Conservation (phyloP, 495 filamentous ascomycete genomes). For the Aspergillus bridgeri region DNA sequence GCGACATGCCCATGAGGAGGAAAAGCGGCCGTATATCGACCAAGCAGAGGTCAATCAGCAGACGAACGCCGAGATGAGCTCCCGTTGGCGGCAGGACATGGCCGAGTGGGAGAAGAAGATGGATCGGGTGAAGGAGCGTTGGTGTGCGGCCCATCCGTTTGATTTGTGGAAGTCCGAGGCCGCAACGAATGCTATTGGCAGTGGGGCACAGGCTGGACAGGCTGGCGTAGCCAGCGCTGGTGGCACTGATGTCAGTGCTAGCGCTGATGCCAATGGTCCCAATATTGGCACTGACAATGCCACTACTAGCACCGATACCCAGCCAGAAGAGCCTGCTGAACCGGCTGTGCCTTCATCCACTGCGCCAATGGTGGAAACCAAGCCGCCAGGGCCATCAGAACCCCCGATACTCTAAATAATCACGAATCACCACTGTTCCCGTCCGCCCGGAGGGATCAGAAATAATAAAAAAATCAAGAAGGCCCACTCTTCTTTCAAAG, state of each 20-base stretch:
- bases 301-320: background rate
- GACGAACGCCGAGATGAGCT: slow-evolving; percentile 53
- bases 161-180: slow-evolving; percentile 24
- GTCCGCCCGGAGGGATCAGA: no score
- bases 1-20: slow-evolving; percentile 66
- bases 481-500: no score
- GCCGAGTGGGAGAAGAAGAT: slow-evolving; percentile 70
- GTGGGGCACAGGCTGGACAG: background rate
- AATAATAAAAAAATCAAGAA: no score
- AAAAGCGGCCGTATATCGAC: slow-evolving; percentile 71
- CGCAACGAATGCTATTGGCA: background rate
- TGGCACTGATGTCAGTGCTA: background rate
- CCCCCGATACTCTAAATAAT: no score
- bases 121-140: slow-evolving; percentile 55
- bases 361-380: background rate
- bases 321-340: background rate
- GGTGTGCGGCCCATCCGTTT: slow-evolving; percentile 58
- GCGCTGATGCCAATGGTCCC: background rate
- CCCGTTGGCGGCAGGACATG: slow-evolving; percentile 53
- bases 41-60: slow-evolving; percentile 65
- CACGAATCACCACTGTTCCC: no score
- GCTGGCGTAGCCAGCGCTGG: background rate
- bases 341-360: background rate
- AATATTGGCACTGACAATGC: background rate
- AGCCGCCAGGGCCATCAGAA: no score